phyloP scores from a whole-genome alignment of 2,329 filamentous ascomycete species.

The Zopfia rhizophila region DNA sequence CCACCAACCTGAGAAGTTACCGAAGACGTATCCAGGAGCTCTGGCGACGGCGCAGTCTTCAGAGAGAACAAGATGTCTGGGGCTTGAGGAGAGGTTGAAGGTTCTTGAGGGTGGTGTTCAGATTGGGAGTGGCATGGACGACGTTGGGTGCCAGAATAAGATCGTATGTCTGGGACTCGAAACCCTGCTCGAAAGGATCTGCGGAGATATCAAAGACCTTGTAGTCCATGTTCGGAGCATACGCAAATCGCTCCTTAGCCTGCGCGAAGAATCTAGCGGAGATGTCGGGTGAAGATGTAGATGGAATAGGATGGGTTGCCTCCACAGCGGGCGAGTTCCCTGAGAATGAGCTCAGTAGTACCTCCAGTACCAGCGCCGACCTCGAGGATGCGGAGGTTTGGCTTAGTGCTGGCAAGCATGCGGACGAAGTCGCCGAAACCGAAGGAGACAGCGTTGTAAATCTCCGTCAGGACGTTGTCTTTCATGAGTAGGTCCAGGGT shows the following conservation, averaged over 20 bases:
- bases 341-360: constrained; percentile 4
- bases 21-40: background rate
- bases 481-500: constrained; percentile 10
- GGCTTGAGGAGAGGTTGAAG: constrained; percentile 31
- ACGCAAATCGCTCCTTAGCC: constrained; percentile 9
- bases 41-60: background rate
- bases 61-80: constrained; percentile 53
- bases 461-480: constrained; percentile 7
- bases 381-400: constrained; percentile 14
- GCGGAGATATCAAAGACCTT: constrained; percentile 1
- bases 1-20: constrained; percentile 1
- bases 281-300: constrained; percentile 22
- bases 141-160: constrained; percentile 6
- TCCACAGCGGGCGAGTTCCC: background rate
- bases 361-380: constrained; percentile 19
- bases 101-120: constrained; percentile 9
- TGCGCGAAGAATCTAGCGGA: constrained; percentile 10
- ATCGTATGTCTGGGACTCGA: constrained; percentile 3
- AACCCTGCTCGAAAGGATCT: constrained; percentile 13
- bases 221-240: background rate
- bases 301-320: background rate
- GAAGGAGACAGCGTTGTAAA: constrained; percentile 3
- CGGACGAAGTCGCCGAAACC: background rate
- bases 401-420: background rate
- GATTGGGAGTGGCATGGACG: constrained; percentile 11